phyloP scores from a whole-genome alignment of 768 basidiomycete genomes.

The Asterophora lycoperdoides region DNA sequence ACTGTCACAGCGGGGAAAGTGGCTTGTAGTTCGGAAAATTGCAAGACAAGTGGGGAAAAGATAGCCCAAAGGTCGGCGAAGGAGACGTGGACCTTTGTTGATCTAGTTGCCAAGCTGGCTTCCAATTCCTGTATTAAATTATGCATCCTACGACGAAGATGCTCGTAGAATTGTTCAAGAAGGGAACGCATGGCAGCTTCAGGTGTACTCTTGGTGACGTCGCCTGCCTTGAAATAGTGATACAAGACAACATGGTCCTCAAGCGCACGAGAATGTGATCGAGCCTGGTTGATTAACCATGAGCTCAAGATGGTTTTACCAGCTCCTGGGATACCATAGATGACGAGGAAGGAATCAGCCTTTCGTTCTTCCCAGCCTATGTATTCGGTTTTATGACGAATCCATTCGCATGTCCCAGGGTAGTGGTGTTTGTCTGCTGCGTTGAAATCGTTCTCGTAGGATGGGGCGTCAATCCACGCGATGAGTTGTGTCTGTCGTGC shows the following conservation, averaged over 20 bases:
- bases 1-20: neutral
- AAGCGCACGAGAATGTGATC: neutral
- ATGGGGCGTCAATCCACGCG: conserved; percentile 6
- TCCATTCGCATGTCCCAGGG: conserved; percentile 11
- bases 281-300: conserved; percentile 3
- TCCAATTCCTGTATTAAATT: neutral
- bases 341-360: neutral
- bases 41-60: neutral
- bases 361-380: neutral
- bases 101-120: neutral
- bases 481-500: neutral
- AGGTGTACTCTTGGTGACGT: neutral
- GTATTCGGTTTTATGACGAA: neutral
- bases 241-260: neutral
- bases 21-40: neutral
- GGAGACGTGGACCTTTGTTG: neutral
- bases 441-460: conserved; percentile 3
- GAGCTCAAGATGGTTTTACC: conserved; percentile 11
- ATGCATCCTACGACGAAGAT: neutral
- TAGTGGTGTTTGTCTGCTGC: neutral
- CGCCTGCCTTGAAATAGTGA: conserved; percentile 10
- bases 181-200: neutral
- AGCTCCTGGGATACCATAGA: conserved; percentile 6
- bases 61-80: neutral
- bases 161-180: neutral